Conservation (phyloP, 208 protist genomes). For the Leishmania major region DNA sequence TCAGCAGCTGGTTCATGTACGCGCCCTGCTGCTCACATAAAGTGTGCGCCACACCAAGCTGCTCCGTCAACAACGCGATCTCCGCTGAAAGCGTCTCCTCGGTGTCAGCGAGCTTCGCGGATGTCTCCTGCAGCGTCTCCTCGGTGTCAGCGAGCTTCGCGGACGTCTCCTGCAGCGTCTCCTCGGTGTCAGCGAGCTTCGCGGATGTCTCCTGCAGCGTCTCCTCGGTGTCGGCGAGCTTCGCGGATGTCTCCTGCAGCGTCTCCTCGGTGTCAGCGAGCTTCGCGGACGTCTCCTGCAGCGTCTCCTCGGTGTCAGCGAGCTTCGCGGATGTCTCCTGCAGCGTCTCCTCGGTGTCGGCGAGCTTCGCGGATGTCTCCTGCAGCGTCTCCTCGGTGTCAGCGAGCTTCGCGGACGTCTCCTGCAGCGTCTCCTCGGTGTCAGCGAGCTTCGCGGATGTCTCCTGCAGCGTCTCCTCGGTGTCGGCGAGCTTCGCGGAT, state of each 20-base stretch:
- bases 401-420: neutral
- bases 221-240: slow-evolving; percentile 20
- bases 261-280: slow-evolving; percentile 5
- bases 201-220: slow-evolving; percentile 26
- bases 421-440: neutral
- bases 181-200: slow-evolving; percentile 20
- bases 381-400: neutral
- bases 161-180: slow-evolving; percentile 3
- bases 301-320: neutral
- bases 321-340: neutral
- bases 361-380: neutral
- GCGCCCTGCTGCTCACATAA: slow-evolving; percentile 15
- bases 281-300: neutral
- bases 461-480: too few relatives aligned
- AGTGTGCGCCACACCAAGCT: slow-evolving; percentile 16
- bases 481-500: too few relatives aligned
- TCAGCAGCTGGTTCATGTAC: slow-evolving; percentile 28
- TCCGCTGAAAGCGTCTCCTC: slow-evolving; percentile 20
- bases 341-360: neutral
- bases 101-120: slow-evolving; percentile 40
- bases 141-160: slow-evolving; percentile 33
- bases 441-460: too few relatives aligned
- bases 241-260: slow-evolving; percentile 26
- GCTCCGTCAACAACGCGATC: slow-evolving; percentile 23
- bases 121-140: slow-evolving; percentile 29